Base-by-base conservation (phyloP, 495 filamentous ascomycete genomes). In the Terfezia claveryi region DNA sequence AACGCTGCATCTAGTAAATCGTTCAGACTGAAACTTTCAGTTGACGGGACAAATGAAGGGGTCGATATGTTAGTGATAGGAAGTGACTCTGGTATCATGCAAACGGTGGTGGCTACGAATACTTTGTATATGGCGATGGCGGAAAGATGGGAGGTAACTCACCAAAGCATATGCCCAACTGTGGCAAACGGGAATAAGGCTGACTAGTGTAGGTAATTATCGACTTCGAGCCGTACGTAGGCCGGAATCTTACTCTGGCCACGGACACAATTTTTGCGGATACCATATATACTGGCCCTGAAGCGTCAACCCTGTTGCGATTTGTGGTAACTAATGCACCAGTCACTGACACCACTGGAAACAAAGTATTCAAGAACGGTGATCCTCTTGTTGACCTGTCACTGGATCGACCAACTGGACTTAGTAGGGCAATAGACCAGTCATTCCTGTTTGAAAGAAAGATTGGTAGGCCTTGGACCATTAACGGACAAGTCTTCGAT, bases 61-160 rank as follows among this genome's bases (percentile, higher is more conserved):
- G 74, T 79, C 61, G 53, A 69, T 9, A 14, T 46, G 4, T 46
- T 6, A 9, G 69, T 77, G 9, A 72, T 78, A 44, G 77, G 68
- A 7, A 71, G 72, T 20, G 76, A 79, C 52, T 61, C 73, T 3
- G 76, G 76, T 1, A 67, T 76, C 4, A 61, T 77, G 17, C 63
- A 59, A 0, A 52, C 44, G 3, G 69, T 75, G 0, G 69, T 72
- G 0, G 58, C 57, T 11, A 66, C 69, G 4, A 55, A 59, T 38
- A 46, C 64, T 9, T 54, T 78, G 32, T 63, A 70, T 32, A 68
- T 74, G 49, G 62, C 71, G 44, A 74, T 76, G 70, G 76, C 71
- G 2, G 76, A 79, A 61, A 72, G 76, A 11, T 79, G 74, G 61
- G 76, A 79, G 60, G 59, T 77, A 44, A 37, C 20, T 37, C 12